Evolutionary conservation across 2,329 filamentous ascomycete genomes (phyloP).

Genomic region (Colletotrichum destructivum): DNA sequence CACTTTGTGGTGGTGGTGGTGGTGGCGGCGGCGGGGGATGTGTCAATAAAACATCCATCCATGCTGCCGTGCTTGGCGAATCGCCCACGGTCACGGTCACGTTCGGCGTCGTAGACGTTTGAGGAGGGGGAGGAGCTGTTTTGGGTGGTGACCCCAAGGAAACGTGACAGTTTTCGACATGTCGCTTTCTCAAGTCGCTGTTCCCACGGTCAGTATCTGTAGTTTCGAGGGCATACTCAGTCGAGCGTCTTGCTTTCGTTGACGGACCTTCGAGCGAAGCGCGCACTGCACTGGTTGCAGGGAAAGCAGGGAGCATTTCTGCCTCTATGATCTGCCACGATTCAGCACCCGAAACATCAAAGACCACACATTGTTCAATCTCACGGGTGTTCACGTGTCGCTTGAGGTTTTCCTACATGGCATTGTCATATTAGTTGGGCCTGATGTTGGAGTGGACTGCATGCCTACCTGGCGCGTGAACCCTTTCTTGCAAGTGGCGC

Average conservation of each 20-base stretch:
- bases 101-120: not conserved
- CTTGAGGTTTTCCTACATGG: conserved; percentile 29
- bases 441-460: not conserved
- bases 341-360: not conserved
- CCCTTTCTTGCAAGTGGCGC: conserved; percentile 28
- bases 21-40: not conserved
- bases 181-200: conserved; percentile 27
- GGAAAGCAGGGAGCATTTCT: conserved; percentile 27
- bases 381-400: conserved; percentile 35
- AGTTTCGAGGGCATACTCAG: too few relatives aligned
- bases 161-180: conserved; percentile 28
- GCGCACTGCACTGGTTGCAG: conserved; percentile 20
- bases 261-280: conserved; percentile 24
- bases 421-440: conserved; percentile 13
- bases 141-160: conserved; percentile 15
- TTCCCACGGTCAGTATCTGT: not conserved
- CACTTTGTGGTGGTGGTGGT: conserved; percentile 5
- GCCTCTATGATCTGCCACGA: conserved; percentile 20
- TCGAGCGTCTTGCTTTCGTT: not conserved
- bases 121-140: conserved; percentile 11
- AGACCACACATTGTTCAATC: not conserved
- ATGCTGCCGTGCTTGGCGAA: conserved; percentile 22
- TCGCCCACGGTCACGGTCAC: conserved; percentile 3
- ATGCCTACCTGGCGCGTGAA: conserved; percentile 29
- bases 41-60: conserved; percentile 25